Evolutionary conservation across 441 rosid genomes (phyloP), one percentile per base, ranked within the genome.

Genomic region (Biscutella laevigata): DNA sequence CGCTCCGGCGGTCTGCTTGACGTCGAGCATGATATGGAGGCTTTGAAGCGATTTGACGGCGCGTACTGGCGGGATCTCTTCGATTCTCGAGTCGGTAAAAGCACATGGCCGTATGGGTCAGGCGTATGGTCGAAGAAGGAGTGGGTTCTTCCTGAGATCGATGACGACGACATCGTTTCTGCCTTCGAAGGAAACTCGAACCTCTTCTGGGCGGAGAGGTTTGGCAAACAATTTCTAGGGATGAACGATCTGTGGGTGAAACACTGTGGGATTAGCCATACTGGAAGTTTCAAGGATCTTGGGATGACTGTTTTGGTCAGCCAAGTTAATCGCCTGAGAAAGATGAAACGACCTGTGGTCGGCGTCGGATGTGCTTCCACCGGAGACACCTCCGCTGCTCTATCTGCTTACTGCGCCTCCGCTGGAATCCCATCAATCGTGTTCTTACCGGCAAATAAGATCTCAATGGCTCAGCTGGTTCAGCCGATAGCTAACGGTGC

Each of bases 51-150:
- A 20, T 77, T 71, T 71, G 80, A 74, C 50, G 84, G 86, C 10
- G 74, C 71, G 6, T 76, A 83, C 26, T 83, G 84, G 86, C 54
- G 81, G 22, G 74, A 74, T 35, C 76, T 83, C 46, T 83, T 83
- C 47, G 90, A 83, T 57, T 83, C 90, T 4, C 79, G 86, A 4
- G 75, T 80, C 30, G 90, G 90, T 10, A 78, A 76, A 53, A 80
- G 81, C 53, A 71, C 75, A 3, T 83, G 86, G 86, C 86, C 90
- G 0, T 83, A 76, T 38, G 90, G 86, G 20, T 83, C 90, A 4
- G 90, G 86, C 0, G 84, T 80, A 7, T 83, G 84, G 90, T 72
- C 79, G 59, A 83, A 83, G 71, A 83, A 83, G 68, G 86, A 83
- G 49, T 83, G 84, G 86, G 90, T 83, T 5, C 70, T 83, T 11